Evolutionary conservation across 164 flowering plant genomes (phyloP).

Genomic region (Nymphaea colorata): DNA sequence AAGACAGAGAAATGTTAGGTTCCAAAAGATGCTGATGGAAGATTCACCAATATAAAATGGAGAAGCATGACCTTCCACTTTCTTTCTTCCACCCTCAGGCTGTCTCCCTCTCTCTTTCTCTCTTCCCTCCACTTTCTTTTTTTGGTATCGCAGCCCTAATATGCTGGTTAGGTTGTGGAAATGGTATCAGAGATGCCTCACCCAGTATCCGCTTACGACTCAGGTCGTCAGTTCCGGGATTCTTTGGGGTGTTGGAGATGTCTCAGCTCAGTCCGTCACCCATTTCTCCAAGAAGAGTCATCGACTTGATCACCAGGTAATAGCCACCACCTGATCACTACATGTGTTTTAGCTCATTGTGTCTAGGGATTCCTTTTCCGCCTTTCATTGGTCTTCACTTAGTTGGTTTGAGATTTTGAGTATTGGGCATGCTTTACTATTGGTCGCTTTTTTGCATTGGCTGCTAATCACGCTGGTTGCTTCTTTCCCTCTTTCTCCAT

Average conservation of each 20-base stretch:
- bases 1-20: too few species aligned
- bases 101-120: conserved; percentile 1
- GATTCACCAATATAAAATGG: too few species aligned
- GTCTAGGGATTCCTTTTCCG: neutral
- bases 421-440: too few species aligned
- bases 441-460: too few species aligned
- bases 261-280: conserved; percentile 60
- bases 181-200: conserved; percentile 59
- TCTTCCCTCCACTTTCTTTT: neutral
- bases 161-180: conserved; percentile 55
- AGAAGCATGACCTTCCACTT: too few species aligned
- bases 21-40: too few species aligned
- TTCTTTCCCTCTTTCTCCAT: too few species aligned
- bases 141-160: neutral
- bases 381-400: neutral
- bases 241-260: conserved; percentile 71
- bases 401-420: neutral
- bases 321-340: neutral
- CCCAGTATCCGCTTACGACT: conserved; percentile 61
- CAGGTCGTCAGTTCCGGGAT: conserved; percentile 68
- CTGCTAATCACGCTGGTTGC: too few species aligned
- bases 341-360: neutral
- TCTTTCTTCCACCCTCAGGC: neutral
- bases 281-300: conserved; percentile 16
- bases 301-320: neutral